These are phyloP conservation scores for Cymbopogon citratus DNA, from an alignment of 176 grass and related monocot genomes.

Conservation along the genomic window DNA sequence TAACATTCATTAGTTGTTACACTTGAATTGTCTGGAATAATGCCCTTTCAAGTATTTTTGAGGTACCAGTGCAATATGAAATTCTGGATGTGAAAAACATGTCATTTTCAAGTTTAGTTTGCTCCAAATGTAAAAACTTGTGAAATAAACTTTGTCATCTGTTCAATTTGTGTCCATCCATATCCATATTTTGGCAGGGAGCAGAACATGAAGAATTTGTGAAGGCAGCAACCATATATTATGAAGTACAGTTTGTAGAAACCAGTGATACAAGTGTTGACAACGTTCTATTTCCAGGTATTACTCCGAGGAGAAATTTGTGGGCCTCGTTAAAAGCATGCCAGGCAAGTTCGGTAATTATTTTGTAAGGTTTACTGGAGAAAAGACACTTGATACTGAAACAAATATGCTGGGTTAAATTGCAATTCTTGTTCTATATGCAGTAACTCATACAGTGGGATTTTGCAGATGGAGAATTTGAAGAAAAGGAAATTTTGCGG, in stretches of 20 bases:
- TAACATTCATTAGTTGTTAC: too few relatives aligned
- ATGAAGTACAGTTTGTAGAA: constrained; percentile 88
- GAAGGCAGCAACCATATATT: constrained; percentile 60
- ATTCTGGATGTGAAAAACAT: background rate
- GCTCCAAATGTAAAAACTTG: background rate
- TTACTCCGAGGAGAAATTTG: constrained; percentile 55
- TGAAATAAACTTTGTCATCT: background rate
- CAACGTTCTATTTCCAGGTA: constrained; percentile 65
- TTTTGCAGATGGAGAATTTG: constrained; percentile 71
- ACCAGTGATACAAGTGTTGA: constrained; percentile 65
- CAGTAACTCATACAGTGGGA: constrained; percentile 14
- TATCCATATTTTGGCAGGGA: constrained; percentile 47
- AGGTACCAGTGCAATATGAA: constrained; percentile 37
- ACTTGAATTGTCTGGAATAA: too few relatives aligned
- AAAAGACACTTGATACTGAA: background rate
- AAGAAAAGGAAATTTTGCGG: constrained; percentile 62
- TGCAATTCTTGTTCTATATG: background rate
- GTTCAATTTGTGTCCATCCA: background rate
- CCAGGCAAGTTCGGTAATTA: constrained; percentile 75
- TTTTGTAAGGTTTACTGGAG: background rate
- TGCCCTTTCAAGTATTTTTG: constrained; percentile 19
- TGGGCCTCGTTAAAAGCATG: constrained; percentile 83
- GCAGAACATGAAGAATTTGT: constrained; percentile 59
- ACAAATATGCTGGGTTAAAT: background rate
- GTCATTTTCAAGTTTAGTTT: background rate